Base-by-base conservation (phyloP, 2,329 filamentous ascomycete genomes). In the Colletotrichum musae region DNA sequence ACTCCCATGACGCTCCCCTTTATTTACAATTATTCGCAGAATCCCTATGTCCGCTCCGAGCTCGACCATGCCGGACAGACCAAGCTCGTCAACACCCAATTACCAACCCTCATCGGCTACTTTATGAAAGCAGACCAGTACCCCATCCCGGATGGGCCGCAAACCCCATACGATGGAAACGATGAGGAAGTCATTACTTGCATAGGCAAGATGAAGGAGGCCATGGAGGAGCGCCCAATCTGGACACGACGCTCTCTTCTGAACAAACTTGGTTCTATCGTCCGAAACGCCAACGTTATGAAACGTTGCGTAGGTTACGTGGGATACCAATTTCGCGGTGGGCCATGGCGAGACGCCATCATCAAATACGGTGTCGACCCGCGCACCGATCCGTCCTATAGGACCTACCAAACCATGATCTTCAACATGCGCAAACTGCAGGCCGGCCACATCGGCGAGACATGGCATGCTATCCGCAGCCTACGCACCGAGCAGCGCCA, bases 301-400 rank as follows among this genome's bases (percentile, higher is more conserved):
- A 92, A 94, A 74, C 88, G 92, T 76, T 93, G 93, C 54, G 88
- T 95, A 60, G 92, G 94, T 71, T 95, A 96, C 75, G 90, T 94
- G 5, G 94, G 93, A 9, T 99, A 97, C 81, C 94, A 95, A 80
- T 98, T 98, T 85, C 92, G 93, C 68, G 94, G 93, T 24, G 96
- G 96, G 0, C 95, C 96, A 0, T 99, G 94, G 92, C 89, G 94
- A 72, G 95, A 98, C 78, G 91, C 93, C 3, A 90, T 98, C 62
- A 89, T 98, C 72, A 90, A 88, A 54, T 96, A 95, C 78, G 95
- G 95, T 10, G 81, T 97, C 21, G 96, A 99, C 77, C 96, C 96
- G 3, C 89, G 96, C 43, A 87, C 82, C 15, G 91, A 95, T 71
- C 90, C 93, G 0, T 87, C 90, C 64, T 95, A 92, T 77, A 91